Conservation (phyloP, 352 stramenopile species). For the Globisporangium splendens region DNA sequence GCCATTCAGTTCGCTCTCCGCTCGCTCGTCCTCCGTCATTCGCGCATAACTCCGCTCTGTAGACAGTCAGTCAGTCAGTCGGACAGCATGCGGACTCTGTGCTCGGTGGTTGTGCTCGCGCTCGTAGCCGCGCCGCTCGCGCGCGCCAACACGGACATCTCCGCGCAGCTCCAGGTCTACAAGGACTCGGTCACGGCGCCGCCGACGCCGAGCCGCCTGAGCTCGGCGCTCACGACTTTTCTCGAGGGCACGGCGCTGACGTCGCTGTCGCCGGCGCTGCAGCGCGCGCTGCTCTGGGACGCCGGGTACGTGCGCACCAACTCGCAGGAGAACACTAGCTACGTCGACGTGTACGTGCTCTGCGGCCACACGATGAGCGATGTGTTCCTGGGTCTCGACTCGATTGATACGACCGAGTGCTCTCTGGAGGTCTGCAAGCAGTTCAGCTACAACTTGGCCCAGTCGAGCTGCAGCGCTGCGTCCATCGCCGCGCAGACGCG, state of each 20-base stretch:
- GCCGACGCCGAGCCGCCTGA: neutral
- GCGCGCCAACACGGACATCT: too few species aligned
- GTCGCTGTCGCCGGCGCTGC: slow-evolving; percentile 16
- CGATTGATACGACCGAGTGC: slow-evolving; percentile 21
- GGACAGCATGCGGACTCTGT: too few species aligned
- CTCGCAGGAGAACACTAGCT: slow-evolving; percentile 14
- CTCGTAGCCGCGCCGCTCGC: neutral
- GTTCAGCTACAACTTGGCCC: slow-evolving; percentile 24
- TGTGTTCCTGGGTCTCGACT: slow-evolving; percentile 18
- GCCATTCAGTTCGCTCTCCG: too few species aligned
- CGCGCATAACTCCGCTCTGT: too few species aligned
- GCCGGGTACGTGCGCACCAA: slow-evolving; percentile 7
- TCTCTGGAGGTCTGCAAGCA: slow-evolving; percentile 27
- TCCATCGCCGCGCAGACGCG: slow-evolving; percentile 14
- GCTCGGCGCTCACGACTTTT: neutral
- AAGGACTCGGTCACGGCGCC: too few species aligned
- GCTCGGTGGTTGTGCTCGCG: neutral
- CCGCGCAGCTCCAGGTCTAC: too few species aligned
- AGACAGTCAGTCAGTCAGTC: too few species aligned
- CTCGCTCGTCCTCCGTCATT: too few species aligned
- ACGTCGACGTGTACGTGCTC: slow-evolving; percentile 37
- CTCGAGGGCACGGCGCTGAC: slow-evolving; percentile 2
- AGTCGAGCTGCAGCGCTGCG: slow-evolving; percentile 14
- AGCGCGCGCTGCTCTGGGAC: slow-evolving; percentile 41
- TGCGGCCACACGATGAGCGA: slow-evolving; percentile 38